phyloP scores from a whole-genome alignment of 1,284 basidiomycete genomes.

The Ustilago hordei region DNA sequence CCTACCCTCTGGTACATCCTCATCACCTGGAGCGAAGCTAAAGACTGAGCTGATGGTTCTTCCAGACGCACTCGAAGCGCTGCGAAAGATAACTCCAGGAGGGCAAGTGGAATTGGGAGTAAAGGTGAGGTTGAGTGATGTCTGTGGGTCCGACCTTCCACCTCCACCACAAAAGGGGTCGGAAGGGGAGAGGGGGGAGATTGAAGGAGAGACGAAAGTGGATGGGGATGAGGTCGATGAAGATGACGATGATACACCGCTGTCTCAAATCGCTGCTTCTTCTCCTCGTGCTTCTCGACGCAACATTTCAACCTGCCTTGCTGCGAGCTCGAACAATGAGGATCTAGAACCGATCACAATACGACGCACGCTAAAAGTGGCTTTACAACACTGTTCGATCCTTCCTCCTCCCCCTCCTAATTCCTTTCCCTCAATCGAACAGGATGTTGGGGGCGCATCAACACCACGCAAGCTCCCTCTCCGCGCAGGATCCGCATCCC shows the following conservation, averaged over 20 bases:
- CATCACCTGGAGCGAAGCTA: conserved; percentile 6
- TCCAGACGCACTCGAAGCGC: neutral
- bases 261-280: conserved; percentile 33
- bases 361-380: conserved; percentile 7
- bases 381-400: conserved; percentile 30
- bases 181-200: neutral
- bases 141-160: neutral
- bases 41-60: conserved; percentile 11
- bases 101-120: conserved; percentile 10
- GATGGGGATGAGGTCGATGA: conserved; percentile 1
- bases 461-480: conserved; percentile 11
- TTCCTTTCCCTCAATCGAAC: neutral
- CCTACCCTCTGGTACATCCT: no score
- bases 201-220: neutral
- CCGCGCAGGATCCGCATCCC: neutral
- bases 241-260: conserved; percentile 43
- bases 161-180: neutral
- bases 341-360: conserved; percentile 1
- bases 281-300: conserved; percentile 4
- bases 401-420: neutral
- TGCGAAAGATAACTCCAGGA: conserved; percentile 1
- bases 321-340: neutral
- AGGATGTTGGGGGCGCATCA: neutral
- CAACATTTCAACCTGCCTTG: neutral
- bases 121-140: conserved; percentile 12